phyloP scores from a whole-genome alignment of 257 asterid species.

The Avicennia marina region DNA sequence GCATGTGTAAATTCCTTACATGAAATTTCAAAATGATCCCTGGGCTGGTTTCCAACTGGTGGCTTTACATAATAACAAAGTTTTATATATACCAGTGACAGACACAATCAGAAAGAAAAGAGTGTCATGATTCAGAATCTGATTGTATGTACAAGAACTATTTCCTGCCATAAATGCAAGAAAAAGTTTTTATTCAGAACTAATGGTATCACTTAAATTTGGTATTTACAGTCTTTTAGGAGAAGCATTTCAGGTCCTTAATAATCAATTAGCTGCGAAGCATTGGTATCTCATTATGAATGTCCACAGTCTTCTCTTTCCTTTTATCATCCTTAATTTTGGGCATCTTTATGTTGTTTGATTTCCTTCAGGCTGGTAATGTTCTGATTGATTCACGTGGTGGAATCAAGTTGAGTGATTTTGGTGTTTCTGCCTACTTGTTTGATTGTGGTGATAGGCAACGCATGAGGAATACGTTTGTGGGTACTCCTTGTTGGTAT shows the following conservation, averaged over 20 bases:
- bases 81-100: too few relatives aligned
- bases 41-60: too few relatives aligned
- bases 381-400: constrained; percentile 84
- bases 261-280: too few relatives aligned
- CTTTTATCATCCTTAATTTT: neutral
- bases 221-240: too few relatives aligned
- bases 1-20: too few relatives aligned
- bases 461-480: constrained; percentile 91
- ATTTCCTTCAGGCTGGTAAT: constrained; percentile 78
- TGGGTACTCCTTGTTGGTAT: constrained; percentile 99
- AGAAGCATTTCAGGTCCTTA: neutral
- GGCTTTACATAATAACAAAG: too few relatives aligned
- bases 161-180: too few relatives aligned
- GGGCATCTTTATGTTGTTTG: neutral
- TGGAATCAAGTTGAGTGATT: constrained; percentile 90
- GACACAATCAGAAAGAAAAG: too few relatives aligned
- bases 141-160: too few relatives aligned
- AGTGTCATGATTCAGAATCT: neutral
- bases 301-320: neutral
- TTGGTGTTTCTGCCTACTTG: constrained; percentile 97
- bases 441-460: constrained; percentile 97
- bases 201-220: too few relatives aligned
- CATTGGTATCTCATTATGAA: neutral
- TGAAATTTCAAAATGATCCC: too few relatives aligned
- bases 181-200: too few relatives aligned